Base-by-base conservation (phyloP, 306 rosid species). In the Glycine soja region DNA sequence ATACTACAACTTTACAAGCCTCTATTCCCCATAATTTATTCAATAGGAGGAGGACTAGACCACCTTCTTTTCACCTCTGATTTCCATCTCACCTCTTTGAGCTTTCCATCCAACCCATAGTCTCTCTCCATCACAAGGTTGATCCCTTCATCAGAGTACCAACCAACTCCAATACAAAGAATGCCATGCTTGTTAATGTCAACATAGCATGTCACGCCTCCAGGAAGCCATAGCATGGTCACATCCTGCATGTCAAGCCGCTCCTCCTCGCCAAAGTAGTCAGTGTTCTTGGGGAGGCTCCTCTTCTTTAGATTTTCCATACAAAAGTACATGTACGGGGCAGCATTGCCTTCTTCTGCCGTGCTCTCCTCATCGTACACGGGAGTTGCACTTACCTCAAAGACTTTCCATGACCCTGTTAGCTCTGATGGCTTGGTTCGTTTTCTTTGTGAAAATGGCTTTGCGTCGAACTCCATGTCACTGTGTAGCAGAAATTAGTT, bases 81-180 rank as follows among this genome's bases (percentile, higher is more conserved):
- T 85, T 93, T 95, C 47, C 66, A 91, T 59, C 97, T 84, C 56
- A 93, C 94, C 59, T 95, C 99, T 85, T 85, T 91, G 8, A 95
- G 98, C 79, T 88, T 90, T 48, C 98, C 99, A 86, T 95, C 97
- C 24, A 89, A 63, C 14, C 97, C 99, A 84, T 95, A 95, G 86
- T 93, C 98, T 89, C 99, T 88, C 78, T 95, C 99, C 97, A 95
- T 93, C 64, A 89, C 98, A 70, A 95, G 92, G 82, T 95, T 95
- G 80, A 95, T 86, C 71, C 99, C 98, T 88, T 95, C 99, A 66
- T 90, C 92, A 1, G 99, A 93, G 84, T 93, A 93, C 98, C 99
- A 95, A 36, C 98, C 97, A 64, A 90, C 94, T 67, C 99, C 99
- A 69, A 95, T 86, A 70, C 99, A 93, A 54, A 95, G 98, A 80